These are phyloP conservation scores for Urtica urens DNA, from an alignment of 306 rosid species.

Conservation along the genomic window DNA sequence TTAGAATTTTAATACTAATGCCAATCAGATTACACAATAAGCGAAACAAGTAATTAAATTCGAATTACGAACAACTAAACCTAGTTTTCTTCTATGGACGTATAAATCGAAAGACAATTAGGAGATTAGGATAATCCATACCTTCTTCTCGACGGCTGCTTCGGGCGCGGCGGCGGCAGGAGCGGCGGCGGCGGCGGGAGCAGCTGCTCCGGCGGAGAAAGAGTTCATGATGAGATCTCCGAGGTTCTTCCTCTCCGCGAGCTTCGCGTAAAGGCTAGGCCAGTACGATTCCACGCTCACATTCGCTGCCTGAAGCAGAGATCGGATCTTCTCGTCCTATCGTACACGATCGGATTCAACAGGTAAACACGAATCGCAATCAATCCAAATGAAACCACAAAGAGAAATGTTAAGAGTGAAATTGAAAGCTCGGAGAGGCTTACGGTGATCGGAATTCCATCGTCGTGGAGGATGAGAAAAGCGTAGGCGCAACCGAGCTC, in stretches of 20 bases:
- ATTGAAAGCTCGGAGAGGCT: not conserved
- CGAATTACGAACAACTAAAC: not conserved
- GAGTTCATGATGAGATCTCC: constrained; percentile 52
- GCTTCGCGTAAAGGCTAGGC: constrained; percentile 59
- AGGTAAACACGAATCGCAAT: not conserved
- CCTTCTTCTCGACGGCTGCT: constrained; percentile 64
- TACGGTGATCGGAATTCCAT: constrained; percentile 57
- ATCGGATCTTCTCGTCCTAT: constrained; percentile 58
- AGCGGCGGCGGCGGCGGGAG: constrained; percentile 22
- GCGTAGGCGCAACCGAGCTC: constrained; percentile 56
- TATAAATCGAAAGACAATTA: no score
- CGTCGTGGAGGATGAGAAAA: constrained; percentile 49
- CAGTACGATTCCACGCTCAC: constrained; percentile 51
- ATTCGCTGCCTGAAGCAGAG: constrained; percentile 43
- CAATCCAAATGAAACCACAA: not conserved
- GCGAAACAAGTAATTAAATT: no score
- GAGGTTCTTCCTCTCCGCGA: constrained; percentile 48
- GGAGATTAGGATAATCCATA: constrained; percentile 13
- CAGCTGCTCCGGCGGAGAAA: constrained; percentile 39
- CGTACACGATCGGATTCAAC: not conserved
- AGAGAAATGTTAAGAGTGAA: not conserved
- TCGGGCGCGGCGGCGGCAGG: constrained; percentile 25
- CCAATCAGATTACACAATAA: no score
- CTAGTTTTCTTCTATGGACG: no score
- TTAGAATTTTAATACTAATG: no score